Base-by-base conservation (phyloP, 1,284 basidiomycete genomes). In the Ceratobasidium sp. region DNA sequence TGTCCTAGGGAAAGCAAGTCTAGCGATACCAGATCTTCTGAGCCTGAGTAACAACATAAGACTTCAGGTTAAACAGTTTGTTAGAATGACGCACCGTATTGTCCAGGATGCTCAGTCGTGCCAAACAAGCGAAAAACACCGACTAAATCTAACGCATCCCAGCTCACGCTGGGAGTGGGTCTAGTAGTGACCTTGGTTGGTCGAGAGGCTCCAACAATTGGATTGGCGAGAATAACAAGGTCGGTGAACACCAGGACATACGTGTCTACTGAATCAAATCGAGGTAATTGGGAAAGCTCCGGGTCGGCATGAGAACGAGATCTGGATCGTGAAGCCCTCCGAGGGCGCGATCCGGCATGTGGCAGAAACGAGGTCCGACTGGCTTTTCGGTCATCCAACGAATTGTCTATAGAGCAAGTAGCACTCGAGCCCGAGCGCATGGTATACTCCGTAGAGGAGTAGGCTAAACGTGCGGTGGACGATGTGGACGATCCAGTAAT, bases 191-290 rank as follows among this genome's bases (percentile, higher is more conserved):
- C 77, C 77, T 74, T 76, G 28, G 53, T 30, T 59, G 53, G 65
- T 52, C 72, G 57, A 71, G 65, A 65, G 71, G 50, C 59, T 67
- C 77, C 80, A 50, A 73, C 76, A 23, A 77, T 46, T 10, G 79
- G 79, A 32, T 80, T 80, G 18, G 85, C 83, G 23, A 92, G 77
- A 34, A 92, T 76, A 26, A 92, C 78, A 43, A 92, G 76, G 81
- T 93, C 92, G 45, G 87, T 87, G 78, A 93, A 92, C 8, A 93
- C 83, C 69, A 92, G 85, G 52, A 84, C 84, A 76, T 87, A 85
- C 1, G 87, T 78, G 36, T 73, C 76, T 12, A 75, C 70, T 73
- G 79, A 76, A 69, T 69, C 65, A 18, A 45, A 3, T 8, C 62
- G 59, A 18, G 62, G 57, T 43, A 28, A 72, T 2, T 55, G 55